phyloP scores from a whole-genome alignment of 495 filamentous ascomycete species.

The Extremus antarcticus region DNA sequence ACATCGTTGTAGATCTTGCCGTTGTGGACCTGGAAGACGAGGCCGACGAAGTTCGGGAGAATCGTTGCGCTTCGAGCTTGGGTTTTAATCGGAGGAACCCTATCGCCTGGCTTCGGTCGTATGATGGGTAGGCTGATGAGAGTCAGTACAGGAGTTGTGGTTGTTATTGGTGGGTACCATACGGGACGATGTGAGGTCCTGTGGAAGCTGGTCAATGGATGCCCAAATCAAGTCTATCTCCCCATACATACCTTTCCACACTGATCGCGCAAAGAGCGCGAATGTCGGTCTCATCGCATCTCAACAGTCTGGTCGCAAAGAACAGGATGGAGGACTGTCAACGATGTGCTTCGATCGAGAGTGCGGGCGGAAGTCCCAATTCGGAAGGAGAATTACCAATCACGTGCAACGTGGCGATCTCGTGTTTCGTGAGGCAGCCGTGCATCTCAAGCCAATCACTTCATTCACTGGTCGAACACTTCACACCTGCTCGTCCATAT shows the following conservation, averaged over 20 bases:
- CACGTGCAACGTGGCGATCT: neutral
- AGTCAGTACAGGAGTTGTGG: slow-evolving; percentile 4
- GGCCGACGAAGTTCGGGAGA: slow-evolving; percentile 87
- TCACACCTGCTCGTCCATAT: too few species aligned
- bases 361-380: neutral
- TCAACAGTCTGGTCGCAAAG: neutral
- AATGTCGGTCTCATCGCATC: slow-evolving; percentile 49
- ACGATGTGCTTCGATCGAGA: too few species aligned
- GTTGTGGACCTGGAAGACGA: slow-evolving; percentile 89
- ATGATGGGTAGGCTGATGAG: slow-evolving; percentile 48
- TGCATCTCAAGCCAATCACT: neutral
- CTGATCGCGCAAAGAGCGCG: slow-evolving; percentile 52
- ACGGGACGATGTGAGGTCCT: slow-evolving; percentile 69
- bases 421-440: neutral
- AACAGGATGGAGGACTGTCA: too few species aligned
- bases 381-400: too few species aligned
- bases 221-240: neutral
- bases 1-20: slow-evolving; percentile 89
- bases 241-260: slow-evolving; percentile 55
- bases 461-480: neutral
- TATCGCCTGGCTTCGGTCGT: slow-evolving; percentile 50
- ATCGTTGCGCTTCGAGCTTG: slow-evolving; percentile 87
- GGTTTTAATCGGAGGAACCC: slow-evolving; percentile 66
- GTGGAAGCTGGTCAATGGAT: slow-evolving; percentile 26
- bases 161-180: slow-evolving; percentile 25